phyloP scores from a whole-genome alignment of 2,329 filamentous ascomycete genomes.

The Tolypocladium capitatum region DNA sequence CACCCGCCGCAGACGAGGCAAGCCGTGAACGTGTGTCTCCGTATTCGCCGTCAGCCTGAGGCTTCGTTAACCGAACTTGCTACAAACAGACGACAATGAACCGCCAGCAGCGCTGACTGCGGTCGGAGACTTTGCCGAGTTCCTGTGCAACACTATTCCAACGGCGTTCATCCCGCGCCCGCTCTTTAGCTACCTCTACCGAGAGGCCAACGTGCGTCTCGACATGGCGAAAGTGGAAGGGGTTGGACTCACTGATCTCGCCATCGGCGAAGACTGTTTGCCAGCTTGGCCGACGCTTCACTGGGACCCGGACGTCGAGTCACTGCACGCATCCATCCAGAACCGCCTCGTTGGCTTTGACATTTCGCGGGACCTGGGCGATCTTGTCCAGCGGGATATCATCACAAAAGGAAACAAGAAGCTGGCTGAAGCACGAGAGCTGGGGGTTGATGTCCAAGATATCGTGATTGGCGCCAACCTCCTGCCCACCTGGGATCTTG shows the following conservation, averaged over 20 bases:
- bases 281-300: constrained; percentile 12
- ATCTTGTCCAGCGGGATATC: constrained; percentile 9
- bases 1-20: background rate
- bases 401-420: constrained; percentile 13
- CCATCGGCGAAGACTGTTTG: constrained; percentile 16
- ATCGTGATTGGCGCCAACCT: constrained; percentile 13
- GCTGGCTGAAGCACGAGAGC: constrained; percentile 11
- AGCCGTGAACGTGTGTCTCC: background rate
- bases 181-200: constrained; percentile 10
- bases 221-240: constrained; percentile 8
- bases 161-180: constrained; percentile 9
- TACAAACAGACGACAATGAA: background rate
- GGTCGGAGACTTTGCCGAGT: constrained; percentile 2
- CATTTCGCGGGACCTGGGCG: constrained; percentile 7
- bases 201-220: constrained; percentile 10
- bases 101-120: background rate
- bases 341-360: constrained; percentile 7
- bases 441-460: constrained; percentile 9
- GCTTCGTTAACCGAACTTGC: background rate
- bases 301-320: constrained; percentile 12
- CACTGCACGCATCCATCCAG: constrained; percentile 15
- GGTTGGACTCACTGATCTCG: constrained; percentile 7
- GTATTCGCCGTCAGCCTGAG: background rate
- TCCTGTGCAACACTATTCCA: constrained; percentile 8
- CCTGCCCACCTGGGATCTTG: constrained; percentile 15